These are phyloP conservation scores for Polychaeton citri DNA, from an alignment of 2,329 filamentous ascomycete genomes.

Conservation along the genomic window DNA sequence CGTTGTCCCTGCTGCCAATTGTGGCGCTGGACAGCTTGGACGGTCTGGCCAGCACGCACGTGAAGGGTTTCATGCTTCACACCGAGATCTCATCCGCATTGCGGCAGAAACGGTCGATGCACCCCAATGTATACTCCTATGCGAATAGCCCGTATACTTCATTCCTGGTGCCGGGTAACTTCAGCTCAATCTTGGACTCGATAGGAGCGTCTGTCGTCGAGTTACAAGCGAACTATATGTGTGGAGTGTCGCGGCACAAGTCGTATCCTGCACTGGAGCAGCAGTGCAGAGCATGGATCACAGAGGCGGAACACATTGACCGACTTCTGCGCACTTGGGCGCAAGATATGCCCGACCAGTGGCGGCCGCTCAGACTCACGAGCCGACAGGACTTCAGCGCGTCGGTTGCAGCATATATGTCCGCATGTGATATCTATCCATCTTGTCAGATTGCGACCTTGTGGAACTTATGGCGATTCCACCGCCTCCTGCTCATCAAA, in stretches of 20 bases:
- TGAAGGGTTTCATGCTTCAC: conserved; percentile 1
- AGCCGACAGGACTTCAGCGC: not conserved
- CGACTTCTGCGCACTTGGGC: not conserved
- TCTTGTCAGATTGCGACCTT: conserved; percentile 1
- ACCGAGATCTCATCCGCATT: conserved; percentile 1
- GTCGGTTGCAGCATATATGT: not conserved
- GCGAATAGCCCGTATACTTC: too few species aligned
- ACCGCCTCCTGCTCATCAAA: not conserved
- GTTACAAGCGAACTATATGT: not conserved
- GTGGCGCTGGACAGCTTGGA: not conserved
- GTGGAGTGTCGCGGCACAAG: too few species aligned
- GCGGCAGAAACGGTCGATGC: conserved; percentile 1
- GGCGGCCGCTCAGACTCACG: not conserved
- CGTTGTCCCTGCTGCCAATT: not conserved
- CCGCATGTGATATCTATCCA: conserved; percentile 1
- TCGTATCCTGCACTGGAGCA: too few species aligned
- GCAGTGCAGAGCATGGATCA: not conserved
- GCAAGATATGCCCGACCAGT: not conserved
- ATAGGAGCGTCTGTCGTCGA: not conserved
- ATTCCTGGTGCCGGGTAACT: not conserved
- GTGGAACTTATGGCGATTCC: conserved; percentile 2
- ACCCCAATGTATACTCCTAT: not conserved
- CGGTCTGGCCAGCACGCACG: not conserved
- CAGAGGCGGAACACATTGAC: not conserved
- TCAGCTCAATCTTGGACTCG: not conserved